These are phyloP conservation scores for Cercospora citrullina DNA, from an alignment of 2,329 filamentous ascomycete species.

Conservation along the genomic window DNA sequence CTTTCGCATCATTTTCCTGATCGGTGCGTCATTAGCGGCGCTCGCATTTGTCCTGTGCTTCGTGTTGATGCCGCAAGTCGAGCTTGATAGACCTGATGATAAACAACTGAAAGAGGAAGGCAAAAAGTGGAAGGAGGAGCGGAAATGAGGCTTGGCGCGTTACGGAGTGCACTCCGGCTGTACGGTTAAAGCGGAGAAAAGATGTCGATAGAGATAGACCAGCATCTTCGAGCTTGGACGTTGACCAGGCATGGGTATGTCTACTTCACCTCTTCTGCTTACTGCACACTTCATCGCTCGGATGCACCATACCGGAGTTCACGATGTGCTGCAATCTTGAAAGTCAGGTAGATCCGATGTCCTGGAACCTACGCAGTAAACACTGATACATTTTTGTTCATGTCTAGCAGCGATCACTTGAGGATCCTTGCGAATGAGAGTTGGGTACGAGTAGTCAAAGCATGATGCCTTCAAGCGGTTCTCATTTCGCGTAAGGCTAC, in stretches of 20 bases:
- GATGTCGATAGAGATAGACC: neutral
- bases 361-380: neutral
- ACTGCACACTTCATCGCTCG: neutral
- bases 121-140: constrained; percentile 15
- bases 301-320: fast-evolving
- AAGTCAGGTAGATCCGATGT: neutral
- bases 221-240: neutral
- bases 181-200: neutral
- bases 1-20: constrained; percentile 45
- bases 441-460: neutral
- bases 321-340: neutral
- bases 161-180: neutral
- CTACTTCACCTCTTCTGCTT: neutral
- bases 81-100: constrained; percentile 24
- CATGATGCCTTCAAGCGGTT: neutral
- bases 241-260: neutral
- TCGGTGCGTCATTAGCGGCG: constrained; percentile 41
- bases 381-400: neutral
- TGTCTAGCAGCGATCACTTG: neutral
- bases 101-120: constrained; percentile 25
- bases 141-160: neutral
- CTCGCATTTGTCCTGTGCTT: constrained; percentile 40
- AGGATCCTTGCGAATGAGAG: neutral
- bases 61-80: constrained; percentile 42
- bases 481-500: neutral